Conservation (phyloP, 441 rosid species). For the Pelargonium fulgidum region DNA sequence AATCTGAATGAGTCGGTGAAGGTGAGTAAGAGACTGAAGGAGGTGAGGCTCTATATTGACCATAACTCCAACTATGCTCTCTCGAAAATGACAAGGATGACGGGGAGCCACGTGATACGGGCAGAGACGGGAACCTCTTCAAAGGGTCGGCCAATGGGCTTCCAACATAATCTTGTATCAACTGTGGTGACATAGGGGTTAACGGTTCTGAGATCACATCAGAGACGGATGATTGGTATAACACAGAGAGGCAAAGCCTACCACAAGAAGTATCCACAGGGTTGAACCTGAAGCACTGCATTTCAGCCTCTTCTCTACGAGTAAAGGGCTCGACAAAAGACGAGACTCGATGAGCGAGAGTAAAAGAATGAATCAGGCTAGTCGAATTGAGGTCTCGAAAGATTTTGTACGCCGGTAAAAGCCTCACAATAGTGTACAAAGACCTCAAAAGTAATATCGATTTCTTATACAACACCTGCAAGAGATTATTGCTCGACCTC, state of each 20-base stretch:
- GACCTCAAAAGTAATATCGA: conserved; percentile 75
- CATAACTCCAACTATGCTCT: conserved; percentile 84
- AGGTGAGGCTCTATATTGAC: conserved; percentile 56
- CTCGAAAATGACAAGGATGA: conserved; percentile 70
- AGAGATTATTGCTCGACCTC: conserved; percentile 48
- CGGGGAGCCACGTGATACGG: conserved; percentile 63
- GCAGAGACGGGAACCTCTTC: conserved; percentile 66
- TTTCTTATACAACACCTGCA: conserved; percentile 65
- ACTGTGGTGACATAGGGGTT: conserved; percentile 69
- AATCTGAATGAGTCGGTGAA: conserved; percentile 71
- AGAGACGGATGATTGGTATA: conserved; percentile 50
- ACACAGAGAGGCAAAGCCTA: conserved; percentile 77
- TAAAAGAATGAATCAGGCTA: conserved; percentile 46
- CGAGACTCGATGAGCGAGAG: conserved; percentile 73
- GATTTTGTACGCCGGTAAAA: conserved; percentile 82
- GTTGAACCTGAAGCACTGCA: conserved; percentile 75
- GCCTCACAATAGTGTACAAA: conserved; percentile 72
- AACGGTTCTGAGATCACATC: conserved; percentile 66
- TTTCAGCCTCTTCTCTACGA: conserved; percentile 72
- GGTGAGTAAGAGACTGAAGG: conserved; percentile 67
- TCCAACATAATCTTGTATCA: conserved; percentile 87
- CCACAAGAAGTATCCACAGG: conserved; percentile 81
- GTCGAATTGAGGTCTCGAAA: conserved; percentile 69
- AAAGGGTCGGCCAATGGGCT: conserved; percentile 88
- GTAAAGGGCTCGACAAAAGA: conserved; percentile 73